Conservation (phyloP, 345 rosid species). For the Eutrema yunnanense region DNA sequence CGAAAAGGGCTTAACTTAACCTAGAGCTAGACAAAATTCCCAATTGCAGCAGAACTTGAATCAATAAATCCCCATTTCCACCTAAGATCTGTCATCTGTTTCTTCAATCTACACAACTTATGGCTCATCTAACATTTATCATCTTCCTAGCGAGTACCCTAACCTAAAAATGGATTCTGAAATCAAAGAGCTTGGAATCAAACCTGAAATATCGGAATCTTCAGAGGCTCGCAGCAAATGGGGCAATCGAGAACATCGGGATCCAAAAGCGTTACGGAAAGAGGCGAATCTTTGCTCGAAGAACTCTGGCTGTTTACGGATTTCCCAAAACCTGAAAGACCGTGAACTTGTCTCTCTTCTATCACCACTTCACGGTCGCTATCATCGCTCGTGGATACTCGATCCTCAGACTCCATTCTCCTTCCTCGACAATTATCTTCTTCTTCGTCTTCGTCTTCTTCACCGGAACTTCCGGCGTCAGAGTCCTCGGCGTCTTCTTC, state of each 20-base stretch:
- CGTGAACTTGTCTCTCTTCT: background rate
- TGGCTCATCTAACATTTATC: background rate
- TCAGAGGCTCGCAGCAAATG: slow-evolving; percentile 25
- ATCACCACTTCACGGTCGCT: background rate
- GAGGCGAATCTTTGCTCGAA: slow-evolving; percentile 1
- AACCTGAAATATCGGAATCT: slow-evolving; percentile 26
- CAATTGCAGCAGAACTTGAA: background rate
- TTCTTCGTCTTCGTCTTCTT: slow-evolving; percentile 15
- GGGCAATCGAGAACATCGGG: slow-evolving; percentile 31
- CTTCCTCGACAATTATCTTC: background rate
- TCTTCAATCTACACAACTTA: background rate
- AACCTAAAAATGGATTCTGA: background rate
- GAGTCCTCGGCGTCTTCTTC: slow-evolving; percentile 15
- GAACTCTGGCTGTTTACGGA: background rate
- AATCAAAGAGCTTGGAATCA: background rate
- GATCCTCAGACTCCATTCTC: background rate
- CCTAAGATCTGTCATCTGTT: background rate
- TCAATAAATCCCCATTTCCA: background rate
- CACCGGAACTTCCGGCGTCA: slow-evolving; percentile 15
- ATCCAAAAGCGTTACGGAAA: slow-evolving; percentile 18
- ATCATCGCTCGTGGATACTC: slow-evolving; percentile 8
- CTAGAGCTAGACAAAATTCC: background rate
- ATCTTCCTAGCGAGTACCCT: background rate
- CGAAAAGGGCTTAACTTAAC: background rate
- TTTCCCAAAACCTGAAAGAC: too few relatives aligned